phyloP scores from a whole-genome alignment of 768 basidiomycete genomes.

The Lyophyllum shimeji region DNA sequence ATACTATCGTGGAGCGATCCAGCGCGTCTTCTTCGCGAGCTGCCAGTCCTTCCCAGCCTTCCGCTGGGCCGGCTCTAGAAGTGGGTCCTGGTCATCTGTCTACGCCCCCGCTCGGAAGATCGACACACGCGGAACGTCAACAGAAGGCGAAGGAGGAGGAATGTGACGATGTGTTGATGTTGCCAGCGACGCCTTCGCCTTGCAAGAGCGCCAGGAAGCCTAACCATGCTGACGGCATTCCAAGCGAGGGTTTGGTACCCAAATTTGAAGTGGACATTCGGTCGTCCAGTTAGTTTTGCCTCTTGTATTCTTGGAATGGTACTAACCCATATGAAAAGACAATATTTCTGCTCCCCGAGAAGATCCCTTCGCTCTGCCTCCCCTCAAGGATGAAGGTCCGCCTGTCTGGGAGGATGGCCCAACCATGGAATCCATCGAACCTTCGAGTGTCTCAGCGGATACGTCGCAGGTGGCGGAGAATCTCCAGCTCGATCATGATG shows the following conservation, averaged over 20 bases:
- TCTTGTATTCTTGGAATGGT: not conserved
- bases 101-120: constrained; percentile 38
- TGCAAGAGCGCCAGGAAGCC: constrained; percentile 24
- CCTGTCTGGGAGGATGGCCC: not conserved
- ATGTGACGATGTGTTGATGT: constrained; percentile 26
- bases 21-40: not conserved
- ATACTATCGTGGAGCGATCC: not conserved
- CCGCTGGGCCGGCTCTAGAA: not conserved
- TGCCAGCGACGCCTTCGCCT: constrained; percentile 39
- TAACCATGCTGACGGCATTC: not conserved
- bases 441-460: not conserved
- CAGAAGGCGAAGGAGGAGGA: constrained; percentile 28
- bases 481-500: not conserved
- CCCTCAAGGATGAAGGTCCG: not conserved
- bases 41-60: not conserved
- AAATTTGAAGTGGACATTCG: constrained; percentile 28
- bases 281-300: constrained; percentile 9
- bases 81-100: constrained; percentile 6
- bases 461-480: not conserved
- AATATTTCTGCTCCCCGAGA: not conserved
- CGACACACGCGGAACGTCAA: constrained; percentile 33
- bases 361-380: constrained; percentile 4
- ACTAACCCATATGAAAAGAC: constrained; percentile 1
- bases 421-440: not conserved
- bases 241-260: constrained; percentile 30